Percentiles rank a stretch among this genome's conserved stretches.
phyloP scores from a whole-genome alignment of 805 yeast species.

The Myxozyma neotropica region DNA sequence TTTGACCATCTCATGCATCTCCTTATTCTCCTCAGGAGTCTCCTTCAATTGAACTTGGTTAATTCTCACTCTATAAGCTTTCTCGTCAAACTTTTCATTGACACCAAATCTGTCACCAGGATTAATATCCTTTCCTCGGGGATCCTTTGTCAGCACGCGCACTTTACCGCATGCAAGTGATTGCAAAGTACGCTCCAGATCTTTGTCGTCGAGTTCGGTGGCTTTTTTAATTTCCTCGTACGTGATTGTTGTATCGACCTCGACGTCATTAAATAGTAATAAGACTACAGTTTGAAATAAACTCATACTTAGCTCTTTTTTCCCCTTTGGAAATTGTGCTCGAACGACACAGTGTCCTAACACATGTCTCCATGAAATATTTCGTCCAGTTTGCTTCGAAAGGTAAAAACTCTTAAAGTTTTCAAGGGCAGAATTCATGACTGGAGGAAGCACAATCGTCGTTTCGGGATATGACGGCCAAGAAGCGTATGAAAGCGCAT shows the following conservation, averaged over 20 bases:
- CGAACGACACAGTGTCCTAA: slow-evolving; percentile 40
- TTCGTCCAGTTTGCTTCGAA: slow-evolving; percentile 34
- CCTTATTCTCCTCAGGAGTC: slow-evolving; percentile 35
- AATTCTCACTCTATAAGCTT: slow-evolving; percentile 36
- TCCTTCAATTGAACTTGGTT: slow-evolving; percentile 37
- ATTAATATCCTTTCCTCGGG: slow-evolving; percentile 30
- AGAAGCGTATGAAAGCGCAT: slow-evolving; percentile 39
- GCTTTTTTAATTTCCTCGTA: slow-evolving; percentile 31
- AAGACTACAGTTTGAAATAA: slow-evolving; percentile 39
- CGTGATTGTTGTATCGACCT: slow-evolving; percentile 29
- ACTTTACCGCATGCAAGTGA: slow-evolving; percentile 38
- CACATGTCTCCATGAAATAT: slow-evolving; percentile 39
- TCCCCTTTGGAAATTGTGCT: slow-evolving; percentile 40
- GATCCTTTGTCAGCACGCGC: slow-evolving; percentile 36
- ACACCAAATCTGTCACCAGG: slow-evolving; percentile 36
- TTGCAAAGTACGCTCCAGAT: slow-evolving; percentile 35
- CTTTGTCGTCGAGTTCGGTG: slow-evolving; percentile 33
- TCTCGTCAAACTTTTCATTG: slow-evolving; percentile 36
- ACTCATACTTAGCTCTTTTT: slow-evolving; percentile 39
- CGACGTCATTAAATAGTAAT: slow-evolving; percentile 36
- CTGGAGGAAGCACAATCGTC: slow-evolving; percentile 36
- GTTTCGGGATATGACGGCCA: slow-evolving; percentile 42
- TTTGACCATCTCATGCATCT: slow-evolving; percentile 35
- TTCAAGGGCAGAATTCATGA: slow-evolving; percentile 34
- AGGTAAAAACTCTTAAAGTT: slow-evolving; percentile 37